Evolutionary conservation across 768 basidiomycete genomes (phyloP).

Genomic region (Calocera viscosa): DNA sequence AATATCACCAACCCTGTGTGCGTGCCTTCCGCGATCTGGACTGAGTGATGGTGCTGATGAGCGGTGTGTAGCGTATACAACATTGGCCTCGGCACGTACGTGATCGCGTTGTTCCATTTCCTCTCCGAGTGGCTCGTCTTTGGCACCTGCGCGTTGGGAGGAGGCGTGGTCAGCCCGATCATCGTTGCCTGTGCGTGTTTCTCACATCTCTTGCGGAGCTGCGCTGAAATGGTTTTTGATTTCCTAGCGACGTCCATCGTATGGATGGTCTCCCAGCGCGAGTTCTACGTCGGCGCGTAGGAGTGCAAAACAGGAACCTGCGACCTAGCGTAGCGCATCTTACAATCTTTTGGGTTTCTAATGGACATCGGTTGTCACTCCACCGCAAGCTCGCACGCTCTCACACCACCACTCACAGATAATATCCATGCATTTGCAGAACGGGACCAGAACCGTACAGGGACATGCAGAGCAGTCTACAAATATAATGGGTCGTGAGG

Average conservation of each 20-base stretch:
- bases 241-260: conserved; percentile 49
- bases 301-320: not conserved
- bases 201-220: not conserved
- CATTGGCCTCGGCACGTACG: conserved; percentile 74
- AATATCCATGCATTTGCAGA: not conserved
- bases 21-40: conserved; percentile 21
- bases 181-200: conserved; percentile 67
- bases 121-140: conserved; percentile 74
- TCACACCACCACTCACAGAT: not conserved
- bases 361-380: too few relatives aligned
- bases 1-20: conserved; percentile 73
- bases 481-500: not conserved
- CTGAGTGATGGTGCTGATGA: conserved; percentile 13
- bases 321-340: not conserved
- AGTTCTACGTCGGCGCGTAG: conserved; percentile 48
- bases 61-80: conserved; percentile 47
- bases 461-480: conserved; percentile 6
- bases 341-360: not conserved
- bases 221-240: conserved; percentile 11
- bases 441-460: not conserved
- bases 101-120: conserved; percentile 85
- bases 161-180: conserved; percentile 55
- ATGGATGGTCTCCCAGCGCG: conserved; percentile 80
- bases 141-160: conserved; percentile 51
- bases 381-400: not conserved